A percentile compares a stretch with the other conserved stretches of the same genome.
These are phyloP conservation scores for Citrus australasica DNA, from an alignment of 345 rosid species.

Conservation along the genomic window DNA sequence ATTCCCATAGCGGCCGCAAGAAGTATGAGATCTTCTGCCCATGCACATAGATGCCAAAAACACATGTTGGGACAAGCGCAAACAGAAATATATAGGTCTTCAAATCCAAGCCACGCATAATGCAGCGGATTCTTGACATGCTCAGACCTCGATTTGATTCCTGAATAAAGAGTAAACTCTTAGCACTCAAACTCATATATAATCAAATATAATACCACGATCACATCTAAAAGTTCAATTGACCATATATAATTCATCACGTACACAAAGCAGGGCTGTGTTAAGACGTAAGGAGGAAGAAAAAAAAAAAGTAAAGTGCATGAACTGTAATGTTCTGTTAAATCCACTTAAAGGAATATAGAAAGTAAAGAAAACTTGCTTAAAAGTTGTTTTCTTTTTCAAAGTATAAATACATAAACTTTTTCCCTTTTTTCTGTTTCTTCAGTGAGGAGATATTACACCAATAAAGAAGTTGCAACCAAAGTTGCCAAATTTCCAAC, in stretches of 20 bases:
- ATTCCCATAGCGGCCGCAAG: constrained; percentile 82
- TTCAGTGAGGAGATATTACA: background rate
- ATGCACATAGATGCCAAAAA: constrained; percentile 60
- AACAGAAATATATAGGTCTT: constrained; percentile 62
- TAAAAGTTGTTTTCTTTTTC: background rate
- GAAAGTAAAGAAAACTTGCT: background rate
- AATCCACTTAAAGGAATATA: background rate
- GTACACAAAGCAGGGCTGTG: background rate
- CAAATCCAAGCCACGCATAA: constrained; percentile 86
- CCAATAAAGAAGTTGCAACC: background rate
- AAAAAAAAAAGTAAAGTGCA: background rate
- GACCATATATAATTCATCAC: background rate
- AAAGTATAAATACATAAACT: background rate
- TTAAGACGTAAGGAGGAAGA: too few relatives aligned
- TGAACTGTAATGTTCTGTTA: background rate
- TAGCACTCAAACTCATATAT: constrained; percentile 8
- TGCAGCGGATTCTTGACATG: constrained; percentile 86
- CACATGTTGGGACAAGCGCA: constrained; percentile 64
- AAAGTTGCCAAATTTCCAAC: background rate
- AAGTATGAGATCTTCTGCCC: constrained; percentile 83
- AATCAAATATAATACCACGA: background rate
- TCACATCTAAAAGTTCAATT: background rate
- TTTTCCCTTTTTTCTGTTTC: background rate
- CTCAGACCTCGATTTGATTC: constrained; percentile 72
- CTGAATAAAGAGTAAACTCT: constrained; percentile 34